Conservation (phyloP, 108 stramenopile species). For the Skeletonema marinoi region DNA sequence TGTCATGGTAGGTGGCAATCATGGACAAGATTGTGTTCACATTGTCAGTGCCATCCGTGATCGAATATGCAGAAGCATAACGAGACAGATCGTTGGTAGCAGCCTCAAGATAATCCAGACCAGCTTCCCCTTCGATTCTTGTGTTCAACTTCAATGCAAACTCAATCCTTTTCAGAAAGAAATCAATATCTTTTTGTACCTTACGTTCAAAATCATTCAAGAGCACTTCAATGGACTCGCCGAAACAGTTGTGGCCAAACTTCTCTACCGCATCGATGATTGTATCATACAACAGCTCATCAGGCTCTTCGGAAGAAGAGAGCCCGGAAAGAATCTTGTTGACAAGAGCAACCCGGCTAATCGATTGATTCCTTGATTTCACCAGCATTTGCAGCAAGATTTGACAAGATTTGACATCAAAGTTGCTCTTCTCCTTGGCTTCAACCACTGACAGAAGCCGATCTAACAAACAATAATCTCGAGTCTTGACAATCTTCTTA, state of each 20-base stretch:
- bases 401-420: neutral
- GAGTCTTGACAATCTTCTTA: constrained; percentile 1
- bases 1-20: too few relatives aligned
- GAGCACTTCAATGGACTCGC: neutral
- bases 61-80: too few relatives aligned
- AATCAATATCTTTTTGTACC: neutral
- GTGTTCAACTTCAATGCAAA: constrained; percentile 10
- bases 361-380: neutral
- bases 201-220: neutral
- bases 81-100: too few relatives aligned
- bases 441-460: neutral
- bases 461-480: constrained; percentile 2
- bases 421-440: neutral
- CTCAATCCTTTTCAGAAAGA: constrained; percentile 2
- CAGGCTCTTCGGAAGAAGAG: neutral
- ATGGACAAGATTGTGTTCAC: too few relatives aligned
- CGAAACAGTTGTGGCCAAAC: neutral
- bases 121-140: neutral
- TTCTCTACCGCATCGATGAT: neutral
- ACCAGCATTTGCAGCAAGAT: neutral
- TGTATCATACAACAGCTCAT: neutral
- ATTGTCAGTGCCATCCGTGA: too few relatives aligned
- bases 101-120: too few relatives aligned
- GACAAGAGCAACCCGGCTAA: neutral
- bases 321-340: constrained; percentile 3